Base-by-base conservation (phyloP, 345 rosid genomes). In the Melaleuca quinquenervia region DNA sequence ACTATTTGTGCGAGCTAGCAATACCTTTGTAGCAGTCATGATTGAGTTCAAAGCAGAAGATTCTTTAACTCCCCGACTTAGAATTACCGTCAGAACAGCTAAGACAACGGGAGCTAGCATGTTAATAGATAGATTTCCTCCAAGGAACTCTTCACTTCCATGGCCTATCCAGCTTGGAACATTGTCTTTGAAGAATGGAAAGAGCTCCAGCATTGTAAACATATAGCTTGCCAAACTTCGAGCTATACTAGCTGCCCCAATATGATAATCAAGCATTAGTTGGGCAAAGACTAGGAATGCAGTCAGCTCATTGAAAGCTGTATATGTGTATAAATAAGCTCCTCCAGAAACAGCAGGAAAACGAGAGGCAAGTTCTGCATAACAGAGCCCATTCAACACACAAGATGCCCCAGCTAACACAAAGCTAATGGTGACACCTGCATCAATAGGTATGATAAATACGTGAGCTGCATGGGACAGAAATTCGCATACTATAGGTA, bases 331-430 rank as follows among this genome's bases (percentile, higher is more conserved):
- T 91, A 96, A 84, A 91, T 95, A 97, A 27, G 99, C 99, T 90
- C 99, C 99, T 15, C 99, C 98, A 36, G 96, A 98, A 85, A 96
- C 96, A 70, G 99, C 99, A 52, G 99, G 98, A 83, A 97, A 92
- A 44, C 96, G 96, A 44, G 98, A 93, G 10, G 99, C 94, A 24
- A 97, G 90, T 88, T 97, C 98, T 13, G 99, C 98, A 86, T 96
- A 97, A 74, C 98, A 97, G n/a, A 97, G 95, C 15, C 98, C 99
- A 90, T 96, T 96, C 87, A 97, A 83, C 90, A 95, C 94, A 86
- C 98, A 95, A 15, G 98, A 96, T 20, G 96, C 93, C 51, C 99
- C 98, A 64, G 99, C 99, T 53, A 97, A 91, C 83, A 94, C 80
- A 91, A 97, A 97, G 89, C 99, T 94, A 84, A 94, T 84, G 11